Conservation (phyloP, 148 eudicot species). For the Dysphania ambrosioides region DNA sequence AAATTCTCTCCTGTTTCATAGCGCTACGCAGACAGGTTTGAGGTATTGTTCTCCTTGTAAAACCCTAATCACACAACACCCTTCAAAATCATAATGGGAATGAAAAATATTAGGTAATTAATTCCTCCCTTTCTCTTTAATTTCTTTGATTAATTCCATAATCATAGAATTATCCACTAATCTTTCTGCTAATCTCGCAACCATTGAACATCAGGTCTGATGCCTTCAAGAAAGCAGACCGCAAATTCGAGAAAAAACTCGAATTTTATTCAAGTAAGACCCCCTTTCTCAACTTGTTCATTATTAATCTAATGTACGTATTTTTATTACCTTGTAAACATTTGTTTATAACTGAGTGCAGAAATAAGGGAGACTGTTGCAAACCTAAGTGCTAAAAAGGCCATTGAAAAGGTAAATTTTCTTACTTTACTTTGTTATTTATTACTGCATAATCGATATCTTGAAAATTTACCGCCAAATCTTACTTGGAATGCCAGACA, state of each 20-base stretch:
- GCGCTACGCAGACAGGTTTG: too few species aligned
- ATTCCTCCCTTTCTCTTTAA: too few species aligned
- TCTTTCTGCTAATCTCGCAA: not conserved
- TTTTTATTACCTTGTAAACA: too few species aligned
- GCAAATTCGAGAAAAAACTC: conserved; percentile 63
- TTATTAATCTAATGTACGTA: too few species aligned
- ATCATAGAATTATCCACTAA: too few species aligned
- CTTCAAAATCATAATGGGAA: conserved; percentile 40
- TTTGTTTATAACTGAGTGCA: conserved; percentile 21
- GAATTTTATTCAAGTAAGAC: conserved; percentile 61
- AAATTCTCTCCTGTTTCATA: too few species aligned
- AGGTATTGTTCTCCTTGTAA: too few species aligned
- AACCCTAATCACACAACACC: conserved; percentile 10
- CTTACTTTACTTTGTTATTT: not conserved
- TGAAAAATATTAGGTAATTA: conserved; percentile 26
- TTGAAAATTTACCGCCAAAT: not conserved
- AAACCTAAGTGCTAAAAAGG: conserved; percentile 45
- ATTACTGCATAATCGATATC: too few species aligned
- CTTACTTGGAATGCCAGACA: not conserved
- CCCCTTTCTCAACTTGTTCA: not conserved
- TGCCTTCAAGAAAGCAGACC: conserved; percentile 42
- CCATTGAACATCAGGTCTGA: conserved; percentile 34
- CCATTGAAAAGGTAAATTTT: conserved; percentile 52
- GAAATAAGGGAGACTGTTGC: conserved; percentile 60
- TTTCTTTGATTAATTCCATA: too few species aligned